phyloP scores from a whole-genome alignment of 495 filamentous ascomycete genomes.

The Beverwykella pulmonaria region DNA sequence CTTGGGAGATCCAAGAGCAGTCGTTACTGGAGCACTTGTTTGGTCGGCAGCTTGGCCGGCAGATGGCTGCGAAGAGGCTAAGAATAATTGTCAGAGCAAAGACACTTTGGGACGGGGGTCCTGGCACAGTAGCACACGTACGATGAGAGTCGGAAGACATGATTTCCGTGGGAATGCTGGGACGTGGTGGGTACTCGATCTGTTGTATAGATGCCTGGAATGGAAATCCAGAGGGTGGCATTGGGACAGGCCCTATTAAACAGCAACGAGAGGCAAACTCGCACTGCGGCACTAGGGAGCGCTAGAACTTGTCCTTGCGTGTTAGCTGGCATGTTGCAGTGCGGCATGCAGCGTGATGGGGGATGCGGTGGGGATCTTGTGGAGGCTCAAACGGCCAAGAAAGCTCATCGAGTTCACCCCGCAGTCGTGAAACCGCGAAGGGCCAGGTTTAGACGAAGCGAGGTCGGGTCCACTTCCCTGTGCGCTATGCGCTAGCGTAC shows the following conservation, averaged over 20 bases:
- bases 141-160: conserved; percentile 33
- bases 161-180: conserved; percentile 11
- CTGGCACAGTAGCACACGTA: conserved; percentile 2
- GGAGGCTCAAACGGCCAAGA: conserved; percentile 3
- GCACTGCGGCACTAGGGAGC: conserved; percentile 1
- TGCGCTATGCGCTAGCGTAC: not conserved
- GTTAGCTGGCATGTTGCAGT: conserved; percentile 2
- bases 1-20: conserved; percentile 14
- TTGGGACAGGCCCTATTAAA: conserved; percentile 33
- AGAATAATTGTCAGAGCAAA: conserved; percentile 28
- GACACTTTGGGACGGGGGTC: not conserved
- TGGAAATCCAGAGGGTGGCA: conserved; percentile 12
- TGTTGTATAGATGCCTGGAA: conserved; percentile 29
- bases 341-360: conserved; percentile 20
- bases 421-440: conserved; percentile 6
- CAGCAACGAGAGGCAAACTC: conserved; percentile 25
- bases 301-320: conserved; percentile 7
- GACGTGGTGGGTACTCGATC: conserved; percentile 16
- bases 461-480: conserved; percentile 1
- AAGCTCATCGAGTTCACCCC: conserved; percentile 6
- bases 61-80: conserved; percentile 25
- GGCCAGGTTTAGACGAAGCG: conserved; percentile 12
- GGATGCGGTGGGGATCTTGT: not conserved
- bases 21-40: conserved; percentile 25
- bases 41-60: conserved; percentile 21